phyloP scores from a whole-genome alignment of 1,284 basidiomycete species.

The Malassezia japonica region DNA sequence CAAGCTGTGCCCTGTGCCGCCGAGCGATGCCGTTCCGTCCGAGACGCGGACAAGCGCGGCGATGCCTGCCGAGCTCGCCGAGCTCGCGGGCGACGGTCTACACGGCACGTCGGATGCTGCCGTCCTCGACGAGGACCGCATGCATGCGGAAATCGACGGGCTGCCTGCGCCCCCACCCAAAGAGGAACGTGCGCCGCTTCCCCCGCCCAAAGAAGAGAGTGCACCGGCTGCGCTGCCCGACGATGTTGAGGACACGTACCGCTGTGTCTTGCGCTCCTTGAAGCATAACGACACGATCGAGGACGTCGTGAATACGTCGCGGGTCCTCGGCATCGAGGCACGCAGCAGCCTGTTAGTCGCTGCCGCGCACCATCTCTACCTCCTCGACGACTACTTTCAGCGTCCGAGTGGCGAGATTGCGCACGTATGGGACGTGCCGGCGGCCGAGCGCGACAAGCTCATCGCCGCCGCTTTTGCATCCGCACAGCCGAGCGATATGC shows the following conservation, averaged over 20 bases:
- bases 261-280: slow-evolving; percentile 53
- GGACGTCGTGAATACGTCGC: slow-evolving; percentile 56
- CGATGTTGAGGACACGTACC: slow-evolving; percentile 58
- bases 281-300: slow-evolving; percentile 84
- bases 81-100: background rate
- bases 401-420: slow-evolving; percentile 77
- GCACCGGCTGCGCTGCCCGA: slow-evolving; percentile 29
- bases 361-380: slow-evolving; percentile 73
- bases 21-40: background rate
- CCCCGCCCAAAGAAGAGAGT: background rate
- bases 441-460: slow-evolving; percentile 53
- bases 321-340: slow-evolving; percentile 38
- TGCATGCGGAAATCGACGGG: background rate
- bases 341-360: slow-evolving; percentile 76
- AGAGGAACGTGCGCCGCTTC: background rate
- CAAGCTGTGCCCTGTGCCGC: slow-evolving; percentile 31
- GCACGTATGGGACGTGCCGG: slow-evolving; percentile 74
- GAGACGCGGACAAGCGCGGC: background rate
- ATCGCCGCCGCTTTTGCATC: slow-evolving; percentile 63
- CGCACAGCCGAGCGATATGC: slow-evolving; percentile 17
- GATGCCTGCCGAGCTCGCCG: background rate
- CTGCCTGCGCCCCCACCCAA: background rate
- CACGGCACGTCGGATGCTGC: background rate
- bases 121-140: background rate
- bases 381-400: slow-evolving; percentile 85